A percentile compares a stretch with the other conserved stretches of the same genome.
phyloP scores from a whole-genome alignment of 169 alveolate genomes.

The Babesia ovis region DNA sequence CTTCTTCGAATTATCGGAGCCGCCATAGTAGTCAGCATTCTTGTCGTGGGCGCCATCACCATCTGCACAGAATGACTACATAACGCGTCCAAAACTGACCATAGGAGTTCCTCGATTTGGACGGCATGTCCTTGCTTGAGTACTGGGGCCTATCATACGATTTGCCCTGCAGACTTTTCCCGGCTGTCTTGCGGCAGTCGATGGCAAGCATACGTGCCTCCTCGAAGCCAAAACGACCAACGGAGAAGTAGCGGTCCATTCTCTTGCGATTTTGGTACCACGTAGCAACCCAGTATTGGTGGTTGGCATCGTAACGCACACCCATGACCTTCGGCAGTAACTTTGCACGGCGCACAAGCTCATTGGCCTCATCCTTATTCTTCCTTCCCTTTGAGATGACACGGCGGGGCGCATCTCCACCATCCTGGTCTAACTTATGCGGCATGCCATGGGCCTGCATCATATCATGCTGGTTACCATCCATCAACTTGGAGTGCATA shows the following conservation, averaged over 20 bases:
- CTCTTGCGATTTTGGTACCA: constrained; percentile 79
- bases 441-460: constrained; percentile 43
- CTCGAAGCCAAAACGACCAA: constrained; percentile 78
- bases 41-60: constrained; percentile 25
- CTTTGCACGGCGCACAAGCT: constrained; percentile 71
- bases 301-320: constrained; percentile 79
- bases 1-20: constrained; percentile 54
- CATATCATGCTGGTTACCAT: constrained; percentile 43
- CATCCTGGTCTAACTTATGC: constrained; percentile 30
- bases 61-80: constrained; percentile 1
- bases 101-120: constrained; percentile 25
- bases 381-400: constrained; percentile 60
- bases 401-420: constrained; percentile 53
- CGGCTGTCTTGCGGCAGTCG: constrained; percentile 73
- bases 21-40: constrained; percentile 56
- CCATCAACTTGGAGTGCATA: constrained; percentile 41
- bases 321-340: constrained; percentile 77
- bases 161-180: constrained; percentile 68
- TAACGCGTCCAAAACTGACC: constrained; percentile 7
- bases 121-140: constrained; percentile 29
- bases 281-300: constrained; percentile 79
- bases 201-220: constrained; percentile 78
- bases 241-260: constrained; percentile 76
- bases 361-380: constrained; percentile 70
- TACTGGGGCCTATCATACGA: constrained; percentile 62